Percentiles rank a stretch among this genome's conserved stretches.
Evolutionary conservation across 352 stramenopile species (phyloP).

Genomic region (Phytophthora pseudosyringae): DNA sequence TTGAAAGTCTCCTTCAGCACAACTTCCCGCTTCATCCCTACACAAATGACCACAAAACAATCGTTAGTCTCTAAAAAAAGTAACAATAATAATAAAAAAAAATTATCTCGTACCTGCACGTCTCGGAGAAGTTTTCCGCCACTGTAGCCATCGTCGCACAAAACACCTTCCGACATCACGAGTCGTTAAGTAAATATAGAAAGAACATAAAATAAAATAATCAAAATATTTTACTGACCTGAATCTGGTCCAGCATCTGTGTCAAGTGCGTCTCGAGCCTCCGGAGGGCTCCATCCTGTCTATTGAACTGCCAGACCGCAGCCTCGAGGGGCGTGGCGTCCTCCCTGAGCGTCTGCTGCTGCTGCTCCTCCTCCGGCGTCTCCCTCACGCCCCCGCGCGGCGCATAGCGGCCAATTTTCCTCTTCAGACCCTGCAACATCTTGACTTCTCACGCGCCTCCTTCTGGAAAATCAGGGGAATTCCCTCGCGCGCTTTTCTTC

Average conservation of each 20-base stretch:
- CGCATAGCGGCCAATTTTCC: constrained; percentile 64
- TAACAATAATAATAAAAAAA: constrained; percentile 7
- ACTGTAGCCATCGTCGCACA: constrained; percentile 58
- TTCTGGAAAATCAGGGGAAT: constrained; percentile 2
- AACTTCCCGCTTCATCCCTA: constrained; percentile 30
- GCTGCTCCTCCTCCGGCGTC: constrained; percentile 4
- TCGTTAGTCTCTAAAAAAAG: neutral
- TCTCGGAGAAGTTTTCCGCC: constrained; percentile 63
- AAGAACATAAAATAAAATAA: constrained; percentile 6
- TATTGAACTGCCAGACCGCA: constrained; percentile 55
- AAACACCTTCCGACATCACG: constrained; percentile 30
- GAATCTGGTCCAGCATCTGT: constrained; percentile 66
- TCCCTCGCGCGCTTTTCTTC: constrained; percentile 11
- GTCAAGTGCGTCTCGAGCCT: constrained; percentile 53
- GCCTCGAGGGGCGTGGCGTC: constrained; percentile 37
- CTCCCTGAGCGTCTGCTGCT: constrained; percentile 14
- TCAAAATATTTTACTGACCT: constrained; percentile 30
- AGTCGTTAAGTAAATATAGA: constrained; percentile 1
- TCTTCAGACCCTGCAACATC: constrained; percentile 67
- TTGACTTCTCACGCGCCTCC: constrained; percentile 12
- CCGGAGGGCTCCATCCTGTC: constrained; percentile 56
- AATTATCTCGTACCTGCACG: constrained; percentile 39
- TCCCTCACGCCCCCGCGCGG: constrained; percentile 23
- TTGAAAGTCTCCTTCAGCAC: constrained; percentile 50
- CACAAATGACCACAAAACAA: constrained; percentile 10